A percentile compares a stretch with the other conserved stretches of the same genome.
These are phyloP conservation scores for Penicillium sp. DNA, from an alignment of 2,329 filamentous ascomycete species.

Conservation along the genomic window DNA sequence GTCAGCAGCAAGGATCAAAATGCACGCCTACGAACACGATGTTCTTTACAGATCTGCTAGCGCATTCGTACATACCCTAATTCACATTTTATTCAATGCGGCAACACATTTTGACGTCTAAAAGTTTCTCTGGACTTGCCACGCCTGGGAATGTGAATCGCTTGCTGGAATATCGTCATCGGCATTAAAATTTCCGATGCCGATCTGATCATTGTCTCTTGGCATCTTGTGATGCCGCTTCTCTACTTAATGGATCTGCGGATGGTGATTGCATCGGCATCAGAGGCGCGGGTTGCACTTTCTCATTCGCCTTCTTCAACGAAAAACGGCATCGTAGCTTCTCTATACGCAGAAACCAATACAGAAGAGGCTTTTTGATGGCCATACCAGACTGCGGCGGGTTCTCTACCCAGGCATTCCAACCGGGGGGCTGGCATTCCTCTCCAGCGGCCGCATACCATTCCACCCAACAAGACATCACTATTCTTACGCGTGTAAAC, in stretches of 20 bases:
- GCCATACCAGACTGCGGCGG: slow-evolving; percentile 20
- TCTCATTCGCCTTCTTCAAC: neutral
- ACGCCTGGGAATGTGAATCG: slow-evolving; percentile 14
- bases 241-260: neutral
- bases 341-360: slow-evolving; percentile 1
- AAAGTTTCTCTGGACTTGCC: slow-evolving; percentile 8
- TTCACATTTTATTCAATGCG: slow-evolving; percentile 4
- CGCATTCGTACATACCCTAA: slow-evolving; percentile 8
- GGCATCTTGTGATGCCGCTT: neutral
- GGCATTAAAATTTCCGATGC: neutral
- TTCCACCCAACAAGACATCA: slow-evolving; percentile 14
- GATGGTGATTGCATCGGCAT: neutral
- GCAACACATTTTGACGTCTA: slow-evolving; percentile 3
- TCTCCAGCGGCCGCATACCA: slow-evolving; percentile 14
- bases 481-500: slow-evolving; percentile 20
- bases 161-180: neutral
- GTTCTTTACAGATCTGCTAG: neutral
- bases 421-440: slow-evolving; percentile 19
- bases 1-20: slow-evolving; percentile 1
- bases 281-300: slow-evolving; percentile 2
- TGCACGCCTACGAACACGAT: slow-evolving; percentile 1
- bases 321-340: slow-evolving; percentile 3
- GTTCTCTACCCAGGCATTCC: slow-evolving; percentile 17
- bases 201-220: no score
- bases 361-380: neutral